Conservation (phyloP, 2,329 filamentous ascomycete genomes). For the Cladophialophora yegresii region DNA sequence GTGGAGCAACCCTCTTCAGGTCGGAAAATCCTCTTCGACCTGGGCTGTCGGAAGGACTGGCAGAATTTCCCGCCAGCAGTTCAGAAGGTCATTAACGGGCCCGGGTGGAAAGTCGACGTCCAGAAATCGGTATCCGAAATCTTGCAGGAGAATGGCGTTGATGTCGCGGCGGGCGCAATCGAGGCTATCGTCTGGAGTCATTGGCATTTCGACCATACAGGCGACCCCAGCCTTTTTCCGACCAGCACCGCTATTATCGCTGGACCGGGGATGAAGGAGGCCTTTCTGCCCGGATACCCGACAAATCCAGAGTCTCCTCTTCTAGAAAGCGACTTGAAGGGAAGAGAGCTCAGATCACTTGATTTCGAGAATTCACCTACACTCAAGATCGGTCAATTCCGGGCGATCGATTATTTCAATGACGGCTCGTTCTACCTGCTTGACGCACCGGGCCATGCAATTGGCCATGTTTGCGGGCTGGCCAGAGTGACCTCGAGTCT, state of each 20-base stretch:
- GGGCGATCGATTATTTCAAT: conserved; percentile 47
- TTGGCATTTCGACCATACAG: conserved; percentile 50
- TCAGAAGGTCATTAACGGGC: conserved; percentile 7
- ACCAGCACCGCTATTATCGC: conserved; percentile 52
- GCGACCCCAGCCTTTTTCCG: conserved; percentile 53
- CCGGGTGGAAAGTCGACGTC: conserved; percentile 2
- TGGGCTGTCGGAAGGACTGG: conserved; percentile 39
- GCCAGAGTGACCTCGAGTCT: conserved; percentile 44
- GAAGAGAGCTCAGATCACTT: conserved; percentile 34
- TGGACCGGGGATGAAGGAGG: conserved; percentile 55
- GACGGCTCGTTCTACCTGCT: conserved; percentile 46
- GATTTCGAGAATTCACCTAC: conserved; percentile 13
- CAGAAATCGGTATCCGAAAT: conserved; percentile 31
- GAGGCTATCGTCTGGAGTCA: conserved; percentile 36
- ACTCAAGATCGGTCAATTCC: conserved; percentile 42
- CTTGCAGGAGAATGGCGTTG: conserved; percentile 28
- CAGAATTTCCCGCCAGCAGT: conserved; percentile 23
- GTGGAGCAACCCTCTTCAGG: conserved; percentile 47
- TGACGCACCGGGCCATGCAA: conserved; percentile 50
- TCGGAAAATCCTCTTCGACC: conserved; percentile 42
- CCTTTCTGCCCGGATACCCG: conserved; percentile 54
- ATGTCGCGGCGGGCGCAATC: conserved; percentile 17
- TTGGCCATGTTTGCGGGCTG: conserved; percentile 54
- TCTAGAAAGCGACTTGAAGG: conserved; percentile 43
- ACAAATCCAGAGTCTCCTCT: conserved; percentile 42